Evolutionary conservation across 169 alveolate genomes (phyloP).

Genomic region (Plasmodium chabaudi): DNA sequence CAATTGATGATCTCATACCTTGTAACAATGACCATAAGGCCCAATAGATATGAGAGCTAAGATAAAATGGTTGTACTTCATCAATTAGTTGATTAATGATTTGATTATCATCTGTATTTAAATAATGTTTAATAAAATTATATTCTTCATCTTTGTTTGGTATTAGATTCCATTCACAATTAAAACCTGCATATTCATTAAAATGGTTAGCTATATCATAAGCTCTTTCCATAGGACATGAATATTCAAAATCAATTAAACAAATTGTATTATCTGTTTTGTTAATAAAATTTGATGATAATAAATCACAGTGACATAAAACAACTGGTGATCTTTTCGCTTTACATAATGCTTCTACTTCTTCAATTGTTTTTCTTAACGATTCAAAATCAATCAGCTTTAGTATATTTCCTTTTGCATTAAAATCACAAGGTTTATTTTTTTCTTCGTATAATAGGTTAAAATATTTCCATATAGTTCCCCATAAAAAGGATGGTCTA

Average conservation of each 20-base stretch:
- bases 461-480: constrained; percentile 81
- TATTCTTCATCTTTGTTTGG: constrained; percentile 79
- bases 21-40: constrained; percentile 86
- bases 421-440: background rate
- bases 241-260: constrained; percentile 83
- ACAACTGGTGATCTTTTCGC: constrained; percentile 82
- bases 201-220: constrained; percentile 87
- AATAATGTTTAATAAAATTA: constrained; percentile 73
- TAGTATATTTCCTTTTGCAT: constrained; percentile 41
- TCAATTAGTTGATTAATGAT: constrained; percentile 45
- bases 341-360: constrained; percentile 77
- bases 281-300: constrained; percentile 79
- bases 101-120: constrained; percentile 49
- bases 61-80: constrained; percentile 84
- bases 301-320: constrained; percentile 83
- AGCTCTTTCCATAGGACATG: constrained; percentile 87
- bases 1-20: constrained; percentile 77
- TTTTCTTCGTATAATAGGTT: constrained; percentile 45
- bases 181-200: constrained; percentile 80
- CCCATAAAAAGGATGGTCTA: constrained; percentile 80
- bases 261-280: constrained; percentile 45
- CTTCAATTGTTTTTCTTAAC: constrained; percentile 16
- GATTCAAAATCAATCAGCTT: constrained; percentile 29
- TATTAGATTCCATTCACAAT: constrained; percentile 77
- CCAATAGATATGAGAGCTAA: constrained; percentile 82